Conservation (phyloP, 352 stramenopile genomes). For the Globisporangium irregulare region DNA sequence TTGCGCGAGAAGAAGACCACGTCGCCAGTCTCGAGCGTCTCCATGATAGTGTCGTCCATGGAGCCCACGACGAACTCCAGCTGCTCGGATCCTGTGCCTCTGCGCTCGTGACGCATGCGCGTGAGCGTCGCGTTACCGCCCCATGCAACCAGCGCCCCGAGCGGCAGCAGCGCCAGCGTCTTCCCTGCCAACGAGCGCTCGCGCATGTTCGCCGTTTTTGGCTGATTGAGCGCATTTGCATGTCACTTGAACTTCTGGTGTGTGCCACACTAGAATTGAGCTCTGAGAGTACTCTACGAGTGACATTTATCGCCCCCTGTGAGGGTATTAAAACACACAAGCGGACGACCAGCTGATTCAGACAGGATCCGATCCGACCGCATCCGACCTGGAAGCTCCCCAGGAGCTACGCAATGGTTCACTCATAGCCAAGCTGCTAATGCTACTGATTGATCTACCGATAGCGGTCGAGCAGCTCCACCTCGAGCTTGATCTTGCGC, state of each 20-base stretch:
- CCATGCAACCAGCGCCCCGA: constrained; percentile 57
- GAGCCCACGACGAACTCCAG: constrained; percentile 73
- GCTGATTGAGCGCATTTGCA: not conserved
- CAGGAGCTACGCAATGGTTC: not conserved
- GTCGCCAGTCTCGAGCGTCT: constrained; percentile 83
- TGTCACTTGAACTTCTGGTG: constrained; percentile 4
- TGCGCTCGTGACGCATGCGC: constrained; percentile 43
- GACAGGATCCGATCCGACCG: not conserved
- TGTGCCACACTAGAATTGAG: constrained; percentile 1
- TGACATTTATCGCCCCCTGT: not conserved
- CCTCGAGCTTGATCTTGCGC: constrained; percentile 31
- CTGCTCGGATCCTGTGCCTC: constrained; percentile 27
- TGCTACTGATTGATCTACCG: not conserved
- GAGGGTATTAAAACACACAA: not conserved
- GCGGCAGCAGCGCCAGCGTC: constrained; percentile 55
- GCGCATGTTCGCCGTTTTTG: constrained; percentile 4
- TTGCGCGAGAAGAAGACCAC: constrained; percentile 78
- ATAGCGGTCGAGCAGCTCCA: constrained; percentile 22
- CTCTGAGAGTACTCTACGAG: not conserved
- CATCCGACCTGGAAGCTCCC: not conserved
- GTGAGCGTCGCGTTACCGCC: constrained; percentile 60
- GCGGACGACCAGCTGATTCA: not conserved
- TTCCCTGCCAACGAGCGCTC: constrained; percentile 32
- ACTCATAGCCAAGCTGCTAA: not conserved
- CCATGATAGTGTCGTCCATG: constrained; percentile 86